phyloP scores from a whole-genome alignment of 495 filamentous ascomycete species.

The Bombardia bombarda region DNA sequence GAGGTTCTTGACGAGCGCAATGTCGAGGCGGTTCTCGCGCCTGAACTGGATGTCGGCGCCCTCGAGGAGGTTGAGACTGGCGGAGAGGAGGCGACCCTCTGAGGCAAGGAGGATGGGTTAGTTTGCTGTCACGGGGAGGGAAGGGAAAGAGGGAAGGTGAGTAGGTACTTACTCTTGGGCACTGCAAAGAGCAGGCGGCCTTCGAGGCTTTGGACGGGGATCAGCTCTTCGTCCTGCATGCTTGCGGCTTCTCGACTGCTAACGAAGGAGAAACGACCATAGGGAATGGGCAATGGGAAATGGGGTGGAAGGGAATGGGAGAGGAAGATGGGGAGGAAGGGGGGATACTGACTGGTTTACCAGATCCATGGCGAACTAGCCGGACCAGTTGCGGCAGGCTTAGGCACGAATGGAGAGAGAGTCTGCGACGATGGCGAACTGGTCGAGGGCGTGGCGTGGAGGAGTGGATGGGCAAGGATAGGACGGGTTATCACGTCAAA shows the following conservation, averaged over 20 bases:
- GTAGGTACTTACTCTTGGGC: constrained; percentile 73
- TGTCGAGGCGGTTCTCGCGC: constrained; percentile 86
- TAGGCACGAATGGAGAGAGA: constrained; percentile 5
- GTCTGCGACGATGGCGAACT: neutral
- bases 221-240: constrained; percentile 11
- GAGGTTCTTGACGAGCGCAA: constrained; percentile 91
- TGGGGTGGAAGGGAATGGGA: neutral
- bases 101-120: constrained; percentile 6
- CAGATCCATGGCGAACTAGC: constrained; percentile 58
- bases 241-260: neutral
- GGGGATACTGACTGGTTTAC: constrained; percentile 65
- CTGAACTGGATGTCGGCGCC: constrained; percentile 95
- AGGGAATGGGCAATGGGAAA: neutral
- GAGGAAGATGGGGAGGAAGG: constrained; percentile 3
- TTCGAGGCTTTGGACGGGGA: constrained; percentile 56
- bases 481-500: no score
- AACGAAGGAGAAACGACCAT: constrained; percentile 1
- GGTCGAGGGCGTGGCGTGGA: no score
- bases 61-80: constrained; percentile 77
- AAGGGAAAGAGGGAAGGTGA: constrained; percentile 3
- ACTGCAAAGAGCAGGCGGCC: constrained; percentile 93
- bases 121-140: neutral
- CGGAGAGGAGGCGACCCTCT: constrained; percentile 90
- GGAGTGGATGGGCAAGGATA: no score
- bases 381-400: constrained; percentile 6